phyloP scores from a whole-genome alignment of 257 asterid species.

The Solanum chilense region DNA sequence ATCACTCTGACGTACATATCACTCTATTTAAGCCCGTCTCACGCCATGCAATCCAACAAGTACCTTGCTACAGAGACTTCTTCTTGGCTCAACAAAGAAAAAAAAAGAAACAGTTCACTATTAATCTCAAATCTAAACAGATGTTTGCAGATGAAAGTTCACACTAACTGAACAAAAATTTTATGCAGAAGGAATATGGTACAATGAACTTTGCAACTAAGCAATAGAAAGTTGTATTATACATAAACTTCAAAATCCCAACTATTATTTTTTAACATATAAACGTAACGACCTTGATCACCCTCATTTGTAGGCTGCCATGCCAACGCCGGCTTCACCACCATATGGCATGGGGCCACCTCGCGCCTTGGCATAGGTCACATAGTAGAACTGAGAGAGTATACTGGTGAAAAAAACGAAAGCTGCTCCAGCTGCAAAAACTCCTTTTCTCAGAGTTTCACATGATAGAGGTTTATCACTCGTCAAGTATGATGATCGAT shows the following conservation, averaged over 20 bases:
- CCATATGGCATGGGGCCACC: constrained; percentile 32
- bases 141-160: neutral
- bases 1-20: too few relatives aligned
- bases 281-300: neutral
- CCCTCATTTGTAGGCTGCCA: constrained; percentile 56
- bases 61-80: neutral
- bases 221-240: neutral
- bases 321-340: constrained; percentile 57
- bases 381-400: constrained; percentile 63
- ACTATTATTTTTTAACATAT: neutral
- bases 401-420: constrained; percentile 60
- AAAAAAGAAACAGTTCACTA: neutral
- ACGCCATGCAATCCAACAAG: neutral
- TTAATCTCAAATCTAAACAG: neutral
- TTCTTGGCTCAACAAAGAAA: neutral
- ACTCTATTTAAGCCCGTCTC: neutral
- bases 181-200: constrained; percentile 2
- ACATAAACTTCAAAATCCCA: neutral
- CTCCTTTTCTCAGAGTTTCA: constrained; percentile 83
- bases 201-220: neutral
- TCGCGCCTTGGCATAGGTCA: constrained; percentile 44
- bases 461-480: constrained; percentile 55
- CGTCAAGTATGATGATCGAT: constrained; percentile 11
- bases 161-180: neutral
- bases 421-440: constrained; percentile 92